Evolutionary conservation across 179 eudicot species (phyloP).

Genomic region (Spergularia azorica): DNA sequence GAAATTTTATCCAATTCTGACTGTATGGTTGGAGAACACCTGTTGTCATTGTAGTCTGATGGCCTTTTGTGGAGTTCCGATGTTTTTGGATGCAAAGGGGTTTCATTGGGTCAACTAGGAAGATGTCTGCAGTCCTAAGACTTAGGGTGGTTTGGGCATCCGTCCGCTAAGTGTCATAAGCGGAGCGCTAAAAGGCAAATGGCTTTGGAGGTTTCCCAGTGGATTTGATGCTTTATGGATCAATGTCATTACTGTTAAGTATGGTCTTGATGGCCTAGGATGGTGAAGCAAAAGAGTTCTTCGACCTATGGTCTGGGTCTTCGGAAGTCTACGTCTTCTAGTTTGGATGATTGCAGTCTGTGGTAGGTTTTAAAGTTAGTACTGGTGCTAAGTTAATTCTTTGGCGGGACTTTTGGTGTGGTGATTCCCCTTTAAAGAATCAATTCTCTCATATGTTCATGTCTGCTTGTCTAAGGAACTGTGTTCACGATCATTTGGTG

Average conservation of each 20-base stretch:
- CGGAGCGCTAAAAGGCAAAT: not conserved
- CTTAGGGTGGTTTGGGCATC: not conserved
- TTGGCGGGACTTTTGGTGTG: not conserved
- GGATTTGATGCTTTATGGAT: not conserved
- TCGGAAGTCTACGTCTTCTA: not conserved
- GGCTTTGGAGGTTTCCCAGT: not conserved
- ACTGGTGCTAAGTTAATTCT: not conserved
- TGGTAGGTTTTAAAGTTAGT: not conserved
- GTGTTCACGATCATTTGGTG: too few species aligned
- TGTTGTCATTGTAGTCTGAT: conserved; percentile 1
- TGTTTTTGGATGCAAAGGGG: not conserved
- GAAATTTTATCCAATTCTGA: too few species aligned
- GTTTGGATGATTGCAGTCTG: not conserved
- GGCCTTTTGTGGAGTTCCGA: not conserved
- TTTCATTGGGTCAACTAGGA: not conserved
- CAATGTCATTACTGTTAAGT: not conserved
- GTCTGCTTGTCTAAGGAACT: too few species aligned
- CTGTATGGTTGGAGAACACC: not conserved
- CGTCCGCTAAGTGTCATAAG: not conserved
- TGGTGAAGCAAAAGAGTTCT: not conserved
- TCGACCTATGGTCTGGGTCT: not conserved
- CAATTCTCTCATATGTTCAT: too few species aligned
- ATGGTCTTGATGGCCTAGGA: too few species aligned
- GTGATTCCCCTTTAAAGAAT: too few species aligned
- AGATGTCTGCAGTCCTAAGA: not conserved